Evolutionary conservation across 176 grass and related monocot genomes (phyloP).

Genomic region (Pontederia crassipes): DNA sequence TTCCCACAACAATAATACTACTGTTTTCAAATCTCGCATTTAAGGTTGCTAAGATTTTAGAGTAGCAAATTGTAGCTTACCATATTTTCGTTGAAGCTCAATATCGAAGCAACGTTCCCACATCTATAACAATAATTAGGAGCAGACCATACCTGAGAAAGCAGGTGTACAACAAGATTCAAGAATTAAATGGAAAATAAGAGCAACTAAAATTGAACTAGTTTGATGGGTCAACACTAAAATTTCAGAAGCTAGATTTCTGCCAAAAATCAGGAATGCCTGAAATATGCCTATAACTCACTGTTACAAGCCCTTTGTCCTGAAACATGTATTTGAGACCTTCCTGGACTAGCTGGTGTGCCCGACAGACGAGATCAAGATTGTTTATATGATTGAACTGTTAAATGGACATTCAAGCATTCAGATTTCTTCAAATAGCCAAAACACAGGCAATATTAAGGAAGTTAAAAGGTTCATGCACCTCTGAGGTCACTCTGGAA

Average conservation of each 20-base stretch:
- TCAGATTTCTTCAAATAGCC: neutral
- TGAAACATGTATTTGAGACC: constrained; percentile 91
- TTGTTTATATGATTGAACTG: constrained; percentile 94
- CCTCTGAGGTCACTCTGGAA: constrained; percentile 83
- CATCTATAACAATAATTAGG: constrained; percentile 99
- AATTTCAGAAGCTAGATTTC: too few species aligned
- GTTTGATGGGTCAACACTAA: too few species aligned
- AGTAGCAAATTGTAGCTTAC: constrained; percentile 19
- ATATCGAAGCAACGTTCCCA: constrained; percentile 91
- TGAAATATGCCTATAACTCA: constrained; percentile 30
- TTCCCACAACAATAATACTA: too few species aligned
- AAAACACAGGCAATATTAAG: too few species aligned
- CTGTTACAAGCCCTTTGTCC: constrained; percentile 94
- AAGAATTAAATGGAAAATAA: neutral
- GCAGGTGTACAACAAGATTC: constrained; percentile 9
- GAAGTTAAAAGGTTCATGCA: constrained; percentile 7
- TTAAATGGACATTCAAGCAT: neutral
- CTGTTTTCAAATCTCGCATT: too few species aligned
- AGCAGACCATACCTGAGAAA: constrained; percentile 79
- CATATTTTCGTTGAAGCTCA: constrained; percentile 94
- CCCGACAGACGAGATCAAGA: constrained; percentile 87
- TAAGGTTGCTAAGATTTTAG: too few species aligned
- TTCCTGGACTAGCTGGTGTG: constrained; percentile 93
- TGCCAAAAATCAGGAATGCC: too few species aligned
- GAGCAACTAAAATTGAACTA: too few species aligned